Percentiles rank a stretch among this genome's conserved stretches.
Evolutionary conservation across 495 filamentous ascomycete species (phyloP).

Genomic region (Penicillium cataractarum): DNA sequence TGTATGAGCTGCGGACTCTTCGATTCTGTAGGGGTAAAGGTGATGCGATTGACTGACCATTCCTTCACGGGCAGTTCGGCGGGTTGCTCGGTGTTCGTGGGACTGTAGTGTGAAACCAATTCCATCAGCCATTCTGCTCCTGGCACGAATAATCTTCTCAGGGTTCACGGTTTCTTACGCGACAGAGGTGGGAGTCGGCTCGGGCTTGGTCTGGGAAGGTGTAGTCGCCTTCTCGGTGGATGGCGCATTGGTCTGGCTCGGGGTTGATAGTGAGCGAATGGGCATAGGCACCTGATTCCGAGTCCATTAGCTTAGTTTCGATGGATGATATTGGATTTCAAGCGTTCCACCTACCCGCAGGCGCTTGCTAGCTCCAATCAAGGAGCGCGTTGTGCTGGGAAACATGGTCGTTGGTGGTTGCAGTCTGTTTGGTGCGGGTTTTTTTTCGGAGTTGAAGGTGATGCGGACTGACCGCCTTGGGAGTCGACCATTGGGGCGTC

Average conservation of each 20-base stretch:
- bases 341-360: slow-evolving; percentile 22
- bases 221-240: slow-evolving; percentile 19
- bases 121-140: neutral
- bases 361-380: slow-evolving; percentile 25
- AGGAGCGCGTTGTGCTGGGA: slow-evolving; percentile 30
- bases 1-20: slow-evolving; percentile 14
- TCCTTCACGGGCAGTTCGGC: slow-evolving; percentile 30
- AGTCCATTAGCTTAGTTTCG: neutral
- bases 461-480: slow-evolving; percentile 25
- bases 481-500: neutral
- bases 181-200: neutral
- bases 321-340: neutral
- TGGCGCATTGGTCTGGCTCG: slow-evolving; percentile 24
- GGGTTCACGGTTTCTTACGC: slow-evolving; percentile 3
- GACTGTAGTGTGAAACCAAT: slow-evolving; percentile 13
- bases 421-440: slow-evolving; percentile 21
- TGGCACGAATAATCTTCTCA: neutral
- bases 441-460: slow-evolving; percentile 18
- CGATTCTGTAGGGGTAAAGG: neutral
- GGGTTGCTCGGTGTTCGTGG: slow-evolving; percentile 15
- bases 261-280: slow-evolving; percentile 32
- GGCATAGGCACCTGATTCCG: slow-evolving; percentile 26
- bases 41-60: slow-evolving; percentile 30
- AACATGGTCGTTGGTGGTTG: slow-evolving; percentile 29
- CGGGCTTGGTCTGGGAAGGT: slow-evolving; percentile 13